These are phyloP conservation scores for Clitopilus passeckerianus DNA, from an alignment of 768 basidiomycete genomes.

Conservation along the genomic window DNA sequence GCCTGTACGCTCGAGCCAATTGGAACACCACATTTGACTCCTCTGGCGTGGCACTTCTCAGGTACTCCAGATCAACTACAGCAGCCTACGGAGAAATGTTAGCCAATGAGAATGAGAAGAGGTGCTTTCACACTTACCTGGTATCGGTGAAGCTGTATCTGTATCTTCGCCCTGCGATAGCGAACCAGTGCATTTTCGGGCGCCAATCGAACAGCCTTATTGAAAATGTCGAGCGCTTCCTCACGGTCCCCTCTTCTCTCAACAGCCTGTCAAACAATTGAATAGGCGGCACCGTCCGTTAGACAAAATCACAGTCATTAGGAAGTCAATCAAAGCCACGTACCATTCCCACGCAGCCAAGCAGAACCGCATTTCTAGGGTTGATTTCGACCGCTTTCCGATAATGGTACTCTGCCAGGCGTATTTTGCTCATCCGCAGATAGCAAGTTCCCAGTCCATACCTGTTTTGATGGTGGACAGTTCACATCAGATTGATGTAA, in stretches of 20 bases:
- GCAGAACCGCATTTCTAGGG: conserved; percentile 90
- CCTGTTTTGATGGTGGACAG: conserved; percentile 45
- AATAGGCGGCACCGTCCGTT: conserved; percentile 20
- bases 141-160: conserved; percentile 81
- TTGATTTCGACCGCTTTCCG: conserved; percentile 89
- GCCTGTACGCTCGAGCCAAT: conserved; percentile 86
- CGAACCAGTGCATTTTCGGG: conserved; percentile 91
- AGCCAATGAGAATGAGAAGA: conserved; percentile 6
- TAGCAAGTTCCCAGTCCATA: conserved; percentile 99
- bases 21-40: conserved; percentile 98
- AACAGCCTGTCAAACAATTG: conserved; percentile 56
- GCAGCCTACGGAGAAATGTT: conserved; percentile 55
- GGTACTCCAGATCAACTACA: conserved; percentile 71
- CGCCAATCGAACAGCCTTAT: conserved; percentile 72
- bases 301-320: conserved; percentile 11
- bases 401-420: conserved; percentile 95
- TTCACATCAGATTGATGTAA: conserved; percentile 20
- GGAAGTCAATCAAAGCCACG: conserved; percentile 28
- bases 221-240: conserved; percentile 74
- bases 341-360: conserved; percentile 96
- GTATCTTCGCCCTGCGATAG: conserved; percentile 90
- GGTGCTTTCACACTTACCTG: conserved; percentile 46
- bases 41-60: conserved; percentile 82
- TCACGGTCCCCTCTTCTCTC: conserved; percentile 79
- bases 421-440: conserved; percentile 88